Percentiles rank a stretch among this genome's conserved stretches.
phyloP scores from a whole-genome alignment of 1,284 basidiomycete species.

The Austroboletus novae-zelandiae region DNA sequence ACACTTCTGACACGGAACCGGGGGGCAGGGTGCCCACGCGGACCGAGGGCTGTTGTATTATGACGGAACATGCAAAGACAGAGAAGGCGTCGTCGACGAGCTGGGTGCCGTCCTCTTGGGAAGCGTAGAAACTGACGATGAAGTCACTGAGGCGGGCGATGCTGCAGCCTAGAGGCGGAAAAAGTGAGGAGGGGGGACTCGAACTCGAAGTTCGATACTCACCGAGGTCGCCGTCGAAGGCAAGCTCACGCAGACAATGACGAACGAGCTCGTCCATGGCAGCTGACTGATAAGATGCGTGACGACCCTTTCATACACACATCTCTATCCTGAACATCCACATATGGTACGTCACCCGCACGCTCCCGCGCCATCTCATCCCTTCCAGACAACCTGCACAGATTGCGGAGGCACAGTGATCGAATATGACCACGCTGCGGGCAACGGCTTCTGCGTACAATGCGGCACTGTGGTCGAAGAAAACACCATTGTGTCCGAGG shows the following conservation, averaged over 20 bases:
- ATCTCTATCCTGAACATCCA: neutral
- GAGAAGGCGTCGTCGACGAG: conserved; percentile 73
- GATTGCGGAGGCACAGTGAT: conserved; percentile 80
- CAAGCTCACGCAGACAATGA: conserved; percentile 72
- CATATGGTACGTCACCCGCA: conserved; percentile 20
- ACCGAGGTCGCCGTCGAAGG: conserved; percentile 83
- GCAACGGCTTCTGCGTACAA: conserved; percentile 78
- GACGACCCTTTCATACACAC: neutral
- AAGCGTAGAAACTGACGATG: conserved; percentile 60
- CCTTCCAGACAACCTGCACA: conserved; percentile 48
- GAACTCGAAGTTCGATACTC: conserved; percentile 45
- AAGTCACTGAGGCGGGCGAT: conserved; percentile 68
- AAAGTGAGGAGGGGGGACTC: conserved; percentile 24
- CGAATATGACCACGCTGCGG: conserved; percentile 78
- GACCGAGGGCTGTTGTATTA: conserved; percentile 70
- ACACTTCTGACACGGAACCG: conserved; percentile 60
- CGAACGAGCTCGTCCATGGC: conserved; percentile 73
- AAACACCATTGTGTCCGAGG: conserved; percentile 90
- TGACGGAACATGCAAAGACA: conserved; percentile 76
- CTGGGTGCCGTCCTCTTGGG: conserved; percentile 43
- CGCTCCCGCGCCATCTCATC: neutral
- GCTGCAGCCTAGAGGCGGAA: conserved; percentile 56
- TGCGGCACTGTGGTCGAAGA: conserved; percentile 93
- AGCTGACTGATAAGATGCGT: neutral
- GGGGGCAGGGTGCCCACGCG: conserved; percentile 64